These are phyloP conservation scores for thale cress (Arabidopsis thaliana) DNA, from an alignment of 345 rosid species.

Conservation along the genomic window DNA sequence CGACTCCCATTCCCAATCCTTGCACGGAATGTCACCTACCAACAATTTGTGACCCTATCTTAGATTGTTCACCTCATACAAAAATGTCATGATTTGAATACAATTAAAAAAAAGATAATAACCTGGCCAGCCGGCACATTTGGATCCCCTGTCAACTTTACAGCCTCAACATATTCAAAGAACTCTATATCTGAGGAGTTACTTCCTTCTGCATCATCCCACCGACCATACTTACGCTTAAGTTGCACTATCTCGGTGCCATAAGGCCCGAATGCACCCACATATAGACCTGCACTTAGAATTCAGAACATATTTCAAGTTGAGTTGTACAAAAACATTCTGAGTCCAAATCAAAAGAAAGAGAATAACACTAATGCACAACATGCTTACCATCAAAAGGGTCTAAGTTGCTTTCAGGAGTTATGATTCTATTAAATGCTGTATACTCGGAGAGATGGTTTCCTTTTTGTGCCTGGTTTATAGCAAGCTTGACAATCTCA, in stretches of 20 bases:
- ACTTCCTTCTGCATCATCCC: conserved; percentile 64
- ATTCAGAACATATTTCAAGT: conserved; percentile 25
- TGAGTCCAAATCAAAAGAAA: conserved; percentile 21
- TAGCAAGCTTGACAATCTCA: conserved; percentile 84
- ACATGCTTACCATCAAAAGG: conserved; percentile 76
- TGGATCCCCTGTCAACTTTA: conserved; percentile 97
- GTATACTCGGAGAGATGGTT: conserved; percentile 71
- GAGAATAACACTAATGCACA: conserved; percentile 21
- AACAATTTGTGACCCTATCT: conserved; percentile 27
- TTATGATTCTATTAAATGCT: conserved; percentile 68
- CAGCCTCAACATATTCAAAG: conserved; percentile 96
- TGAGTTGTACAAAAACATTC: conserved; percentile 19
- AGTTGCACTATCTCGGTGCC: conserved; percentile 94
- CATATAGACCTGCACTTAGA: conserved; percentile 73
- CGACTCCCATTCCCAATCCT: conserved; percentile 80
- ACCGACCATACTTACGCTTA: conserved; percentile 85
- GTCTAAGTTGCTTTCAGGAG: conserved; percentile 69
- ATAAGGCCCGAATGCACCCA: conserved; percentile 96
- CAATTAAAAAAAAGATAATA: conserved; percentile 20
- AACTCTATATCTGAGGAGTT: conserved; percentile 71
- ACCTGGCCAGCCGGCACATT: conserved; percentile 99
- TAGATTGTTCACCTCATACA: neutral
- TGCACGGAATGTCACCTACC: conserved; percentile 96
- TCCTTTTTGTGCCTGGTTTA: conserved; percentile 75
- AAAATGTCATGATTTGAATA: neutral